Base-by-base conservation (phyloP, 2,329 filamentous ascomycete species). In the Trichoderma arundinaceum region DNA sequence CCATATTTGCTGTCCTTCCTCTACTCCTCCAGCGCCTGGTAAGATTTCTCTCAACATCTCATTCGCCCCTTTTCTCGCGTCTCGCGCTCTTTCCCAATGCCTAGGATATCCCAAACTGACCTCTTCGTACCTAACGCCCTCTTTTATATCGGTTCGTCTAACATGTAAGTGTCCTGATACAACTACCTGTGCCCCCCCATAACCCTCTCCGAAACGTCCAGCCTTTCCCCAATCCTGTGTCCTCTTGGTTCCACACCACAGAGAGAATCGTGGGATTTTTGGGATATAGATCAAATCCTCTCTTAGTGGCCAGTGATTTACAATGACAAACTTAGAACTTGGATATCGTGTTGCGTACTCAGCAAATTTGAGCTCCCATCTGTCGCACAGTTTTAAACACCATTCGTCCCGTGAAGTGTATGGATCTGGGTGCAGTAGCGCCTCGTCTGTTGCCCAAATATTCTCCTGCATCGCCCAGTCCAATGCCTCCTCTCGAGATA, bases 241-340 rank as follows among this genome's bases (percentile, higher is more conserved):
- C 39, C 59, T 53, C 32, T 62, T 62, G 4, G 59, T 62, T 22
- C 59, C 59, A 22, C 59, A 62, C 59, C 59, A 62, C 28, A 62
- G 38, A 35, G 59, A 53, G 13, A 62, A 62, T n/a, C 59, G 59
- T n/a, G 59, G 59, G 8, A 62, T 51, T n/a, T 44, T 62, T 35
- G 59, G 59, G 12, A 62, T 62, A 8, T 17, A 44, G 22, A 62
- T 19, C 19, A 62, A 44, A 13, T 62, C 59, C 19, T 62, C 59
- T 35, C 59, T 48, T 35, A 62, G 28, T 5, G 59, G 59, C 59
- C 59, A 62, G 22, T 62, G 59, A 13, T 62, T 62, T 4, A 44
- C 59, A 43, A 62, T 62, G 15, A 62, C 48, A n/a, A 62, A 62
- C 8, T 62, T 62, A 1, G 28, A 35, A 12, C 41, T 53, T 22